Conservation (phyloP, 331 rosid species). For the Arachis monticola region DNA sequence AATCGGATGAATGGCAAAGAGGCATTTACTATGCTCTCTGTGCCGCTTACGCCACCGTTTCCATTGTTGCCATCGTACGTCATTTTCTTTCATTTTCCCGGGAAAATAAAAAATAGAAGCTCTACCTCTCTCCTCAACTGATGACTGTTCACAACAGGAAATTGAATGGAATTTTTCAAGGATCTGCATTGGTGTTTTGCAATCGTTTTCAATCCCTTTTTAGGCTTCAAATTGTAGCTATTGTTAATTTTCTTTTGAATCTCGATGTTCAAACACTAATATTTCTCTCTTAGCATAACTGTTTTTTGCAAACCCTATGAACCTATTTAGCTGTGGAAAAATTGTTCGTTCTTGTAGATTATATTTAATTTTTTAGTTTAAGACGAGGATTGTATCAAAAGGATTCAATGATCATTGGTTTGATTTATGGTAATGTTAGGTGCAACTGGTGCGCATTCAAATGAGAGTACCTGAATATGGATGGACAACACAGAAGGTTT, state of each 20-base stretch:
- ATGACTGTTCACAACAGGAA: not conserved
- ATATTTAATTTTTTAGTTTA: slow-evolving; percentile 5
- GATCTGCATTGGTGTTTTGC: not conserved
- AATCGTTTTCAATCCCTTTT: not conserved
- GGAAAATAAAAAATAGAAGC: not conserved
- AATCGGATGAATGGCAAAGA: slow-evolving; percentile 52
- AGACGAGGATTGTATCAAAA: slow-evolving; percentile 3
- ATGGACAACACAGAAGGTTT: slow-evolving; percentile 87
- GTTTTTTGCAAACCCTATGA: slow-evolving; percentile 2
- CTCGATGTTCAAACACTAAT: not conserved
- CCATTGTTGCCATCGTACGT: slow-evolving; percentile 62
- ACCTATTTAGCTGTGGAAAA: not conserved
- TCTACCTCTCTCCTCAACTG: not conserved
- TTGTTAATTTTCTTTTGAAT: not conserved
- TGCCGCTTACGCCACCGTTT: slow-evolving; percentile 56
- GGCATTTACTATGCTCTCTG: slow-evolving; percentile 54
- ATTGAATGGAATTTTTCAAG: not conserved
- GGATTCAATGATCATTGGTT: not conserved
- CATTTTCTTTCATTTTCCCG: not conserved
- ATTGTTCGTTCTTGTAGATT: not conserved
- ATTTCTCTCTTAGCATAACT: not conserved
- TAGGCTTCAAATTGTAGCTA: not conserved
- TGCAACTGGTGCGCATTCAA: slow-evolving; percentile 76
- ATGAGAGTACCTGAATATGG: slow-evolving; percentile 84
- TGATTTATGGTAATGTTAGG: slow-evolving; percentile 41